phyloP scores from a whole-genome alignment of 129 eudicot genomes.

The carrot (Daucus carota) region DH1_v3.0 NC_030385.2:34380001-34380500 shows the following conservation, averaged over 20 bases:
- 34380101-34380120: too few relatives aligned
- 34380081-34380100: too few relatives aligned
- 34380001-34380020: not conserved
- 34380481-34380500: slow-evolving; percentile 67
- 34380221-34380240: too few relatives aligned
- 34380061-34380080: too few relatives aligned
- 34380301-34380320: not conserved
- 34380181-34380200: not conserved
- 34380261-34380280: not conserved
- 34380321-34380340: not conserved
- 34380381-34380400: not conserved
- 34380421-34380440: slow-evolving; percentile 90
- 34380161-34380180: not conserved
- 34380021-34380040: not conserved
- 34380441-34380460: slow-evolving; percentile 94
- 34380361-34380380: not conserved
- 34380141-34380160: not conserved
- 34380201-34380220: not conserved
- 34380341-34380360: not conserved
- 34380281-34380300: not conserved
- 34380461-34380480: slow-evolving; percentile 83
- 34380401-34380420: slow-evolving; percentile 44
- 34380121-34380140: too few relatives aligned
- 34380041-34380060: too few relatives aligned
- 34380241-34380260: not conserved